Base-by-base conservation (phyloP, 768 basidiomycete genomes). In the Boletus vermiculosoides region DNA sequence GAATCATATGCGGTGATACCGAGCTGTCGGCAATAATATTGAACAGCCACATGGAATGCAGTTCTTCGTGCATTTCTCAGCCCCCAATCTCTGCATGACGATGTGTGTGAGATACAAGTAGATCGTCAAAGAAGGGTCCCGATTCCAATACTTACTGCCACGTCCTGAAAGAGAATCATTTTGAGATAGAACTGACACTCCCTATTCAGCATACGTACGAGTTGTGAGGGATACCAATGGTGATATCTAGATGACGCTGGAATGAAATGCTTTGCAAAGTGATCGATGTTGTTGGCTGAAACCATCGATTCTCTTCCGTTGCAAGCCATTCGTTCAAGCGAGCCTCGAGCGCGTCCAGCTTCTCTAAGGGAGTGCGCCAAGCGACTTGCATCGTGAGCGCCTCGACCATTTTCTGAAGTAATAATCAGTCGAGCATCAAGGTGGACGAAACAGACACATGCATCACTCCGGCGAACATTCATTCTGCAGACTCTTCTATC, bases 251-350 rank as follows among this genome's bases (percentile, higher is more conserved):
- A 62, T 83, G 83, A 47, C 82, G 78, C 68, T 90, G 88, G 60
- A 78, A 85, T 18, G 79, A 74, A 66, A 92, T 88, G 22, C 79
- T 74, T 64, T 88, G 86, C 45, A 89, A 64, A 6, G 74, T 79
- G 56, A 91, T 73, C 33, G 78, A 80, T 11, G 89, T 92, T 30
- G 77, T 78, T 4, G 90, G 84, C 50, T 86, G 79, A 63, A 79
- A 91, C 89, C 89, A 91, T 22, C 90, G 77, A 63, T 91, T 88
- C 66, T 89, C 85, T 66, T 92, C 90, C 10, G 85, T 88, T 30
- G 81, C 76, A 11, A 92, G 78, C 90, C 90, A 92, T 41, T 83
- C 80, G 58, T 90, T 90, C 57, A 92, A 68, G 49, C 73, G 75
- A 54, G 78, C 78, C 66, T 90, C 86, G 6, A 92, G 79, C 25